phyloP scores from a whole-genome alignment of 2,329 filamentous ascomycete species.

The Cercospora sp. region DNA sequence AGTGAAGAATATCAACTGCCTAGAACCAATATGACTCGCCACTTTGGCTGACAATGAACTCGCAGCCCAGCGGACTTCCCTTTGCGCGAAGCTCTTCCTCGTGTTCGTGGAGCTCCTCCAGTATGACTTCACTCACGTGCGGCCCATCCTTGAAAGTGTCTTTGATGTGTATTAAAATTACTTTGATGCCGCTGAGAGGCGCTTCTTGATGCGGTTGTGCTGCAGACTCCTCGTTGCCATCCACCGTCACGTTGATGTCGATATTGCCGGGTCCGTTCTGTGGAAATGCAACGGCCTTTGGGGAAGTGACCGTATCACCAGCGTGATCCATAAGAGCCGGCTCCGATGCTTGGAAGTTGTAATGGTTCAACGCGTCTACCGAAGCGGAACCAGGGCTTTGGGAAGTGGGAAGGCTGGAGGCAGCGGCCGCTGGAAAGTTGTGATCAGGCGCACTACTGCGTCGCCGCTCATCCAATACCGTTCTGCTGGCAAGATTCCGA shows the following conservation, averaged over 20 bases:
- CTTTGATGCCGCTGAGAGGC: constrained; percentile 69
- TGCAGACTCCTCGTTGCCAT: neutral
- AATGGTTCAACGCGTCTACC: constrained; percentile 20
- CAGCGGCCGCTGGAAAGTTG: neutral
- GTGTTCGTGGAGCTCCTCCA: constrained; percentile 66
- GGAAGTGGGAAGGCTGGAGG: constrained; percentile 1
- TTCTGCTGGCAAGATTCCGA: constrained; percentile 33
- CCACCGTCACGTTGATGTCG: constrained; percentile 7
- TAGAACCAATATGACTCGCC: constrained; percentile 61
- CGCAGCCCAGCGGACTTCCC: constrained; percentile 69
- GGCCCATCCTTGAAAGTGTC: constrained; percentile 71
- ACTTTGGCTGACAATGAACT: constrained; percentile 70
- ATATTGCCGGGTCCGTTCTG: neutral
- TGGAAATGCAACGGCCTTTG: constrained; percentile 23
- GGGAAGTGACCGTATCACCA: constrained; percentile 21
- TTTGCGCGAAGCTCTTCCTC: constrained; percentile 51
- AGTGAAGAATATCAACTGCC: constrained; percentile 7
- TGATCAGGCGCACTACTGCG: constrained; percentile 25
- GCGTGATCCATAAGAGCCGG: neutral
- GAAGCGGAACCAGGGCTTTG: constrained; percentile 21
- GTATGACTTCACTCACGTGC: constrained; percentile 63
- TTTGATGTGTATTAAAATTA: constrained; percentile 94
- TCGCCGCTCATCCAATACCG: constrained; percentile 22
- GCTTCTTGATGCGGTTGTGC: constrained; percentile 22
- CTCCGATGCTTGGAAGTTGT: constrained; percentile 19